Percentiles rank a stretch among this genome's conserved stretches.
Evolutionary conservation across 2,329 filamentous ascomycete species (phyloP).

Genomic region (Phyllosticta citrichinensis): DNA sequence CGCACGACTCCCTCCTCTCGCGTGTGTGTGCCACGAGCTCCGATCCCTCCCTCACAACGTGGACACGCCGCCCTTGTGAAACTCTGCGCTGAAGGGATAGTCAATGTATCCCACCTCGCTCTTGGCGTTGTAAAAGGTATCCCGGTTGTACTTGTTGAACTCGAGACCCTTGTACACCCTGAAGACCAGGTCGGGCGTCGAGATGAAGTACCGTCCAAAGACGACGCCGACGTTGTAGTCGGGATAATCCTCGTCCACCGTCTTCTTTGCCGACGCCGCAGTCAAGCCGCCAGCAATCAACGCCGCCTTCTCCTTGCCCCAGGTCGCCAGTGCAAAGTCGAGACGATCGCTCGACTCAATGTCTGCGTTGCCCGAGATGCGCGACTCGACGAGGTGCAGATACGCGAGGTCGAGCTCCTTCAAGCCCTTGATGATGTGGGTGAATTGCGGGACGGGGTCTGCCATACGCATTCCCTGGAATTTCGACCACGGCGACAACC

Average conservation of each 20-base stretch:
- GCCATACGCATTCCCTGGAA: conserved; percentile 57
- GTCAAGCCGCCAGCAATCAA: conserved; percentile 34
- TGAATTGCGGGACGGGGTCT: conserved; percentile 54
- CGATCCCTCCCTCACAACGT: neutral
- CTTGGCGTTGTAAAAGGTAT: conserved; percentile 34
- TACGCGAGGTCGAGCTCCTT: conserved; percentile 48
- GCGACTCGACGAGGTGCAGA: conserved; percentile 51
- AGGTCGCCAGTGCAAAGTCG: conserved; percentile 19
- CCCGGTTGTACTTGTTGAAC: conserved; percentile 36
- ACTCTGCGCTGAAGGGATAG: conserved; percentile 30
- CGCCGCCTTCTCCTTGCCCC: conserved; percentile 19
- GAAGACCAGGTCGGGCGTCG: conserved; percentile 40
- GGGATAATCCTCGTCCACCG: conserved; percentile 32
- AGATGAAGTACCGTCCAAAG: conserved; percentile 41
- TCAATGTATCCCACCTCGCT: conserved; percentile 32
- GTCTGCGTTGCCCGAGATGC: conserved; percentile 33
- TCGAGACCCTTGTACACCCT: conserved; percentile 34
- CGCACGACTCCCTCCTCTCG: neutral
- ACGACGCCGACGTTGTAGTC: conserved; percentile 36
- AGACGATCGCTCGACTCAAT: conserved; percentile 17
- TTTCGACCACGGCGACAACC: conserved; percentile 49
- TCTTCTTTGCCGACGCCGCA: conserved; percentile 26
- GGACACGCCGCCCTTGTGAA: neutral
- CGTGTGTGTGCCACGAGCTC: neutral
- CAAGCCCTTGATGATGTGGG: conserved; percentile 43